Percentiles rank a stretch among this genome's conserved stretches.
phyloP scores from a whole-genome alignment of 345 rosid species.

The Boechera retrofracta region DNA sequence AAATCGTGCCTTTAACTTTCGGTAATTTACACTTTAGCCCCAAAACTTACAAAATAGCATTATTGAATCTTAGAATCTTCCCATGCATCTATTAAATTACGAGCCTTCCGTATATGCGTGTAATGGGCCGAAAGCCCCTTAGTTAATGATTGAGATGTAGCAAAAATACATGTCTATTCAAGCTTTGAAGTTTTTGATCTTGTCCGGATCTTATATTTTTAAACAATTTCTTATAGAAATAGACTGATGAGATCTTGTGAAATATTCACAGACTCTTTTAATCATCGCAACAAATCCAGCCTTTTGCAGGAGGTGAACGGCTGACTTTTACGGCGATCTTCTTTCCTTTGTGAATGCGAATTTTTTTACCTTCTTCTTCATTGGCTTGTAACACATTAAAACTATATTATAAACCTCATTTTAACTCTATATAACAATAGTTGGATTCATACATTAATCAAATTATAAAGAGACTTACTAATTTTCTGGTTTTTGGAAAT shows the following conservation, averaged over 20 bases:
- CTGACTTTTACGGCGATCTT: not conserved
- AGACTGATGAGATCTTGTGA: no score
- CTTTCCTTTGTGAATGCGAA: not conserved
- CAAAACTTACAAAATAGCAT: not conserved
- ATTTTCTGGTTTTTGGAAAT: not conserved
- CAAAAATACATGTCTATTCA: not conserved
- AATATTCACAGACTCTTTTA: not conserved
- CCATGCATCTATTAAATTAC: not conserved
- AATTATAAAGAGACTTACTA: not conserved
- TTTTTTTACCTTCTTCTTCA: not conserved
- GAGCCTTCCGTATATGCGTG: not conserved
- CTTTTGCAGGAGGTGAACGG: constrained; percentile 13
- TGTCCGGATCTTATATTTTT: no score
- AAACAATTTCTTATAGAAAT: no score
- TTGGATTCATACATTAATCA: not conserved
- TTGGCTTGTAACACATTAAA: constrained; percentile 3
- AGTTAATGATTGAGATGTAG: no score
- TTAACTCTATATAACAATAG: not conserved
- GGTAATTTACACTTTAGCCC: not conserved
- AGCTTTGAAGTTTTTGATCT: no score
- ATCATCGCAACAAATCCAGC: not conserved
- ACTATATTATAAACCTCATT: not conserved
- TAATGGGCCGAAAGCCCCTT: not conserved
- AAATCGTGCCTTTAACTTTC: not conserved
- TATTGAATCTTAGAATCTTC: not conserved